Base-by-base conservation (phyloP, 106 monocot genomes). In the Alisma plantagoaquatica region DNA sequence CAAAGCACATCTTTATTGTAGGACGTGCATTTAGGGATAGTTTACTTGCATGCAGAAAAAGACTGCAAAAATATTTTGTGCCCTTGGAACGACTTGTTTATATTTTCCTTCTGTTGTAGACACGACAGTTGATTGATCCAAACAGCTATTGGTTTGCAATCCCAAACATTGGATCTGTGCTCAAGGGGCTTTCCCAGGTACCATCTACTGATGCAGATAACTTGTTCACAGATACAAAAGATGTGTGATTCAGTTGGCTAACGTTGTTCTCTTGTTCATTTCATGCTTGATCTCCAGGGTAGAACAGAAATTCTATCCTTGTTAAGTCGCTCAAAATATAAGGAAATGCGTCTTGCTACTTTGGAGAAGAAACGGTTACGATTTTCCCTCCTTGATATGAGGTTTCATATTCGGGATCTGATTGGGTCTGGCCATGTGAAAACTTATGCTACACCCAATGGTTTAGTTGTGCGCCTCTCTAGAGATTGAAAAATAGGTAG, bases 101-200 rank as follows among this genome's bases (percentile, higher is more conserved):
- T 6, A 7, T 38, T 38, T 38, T 38, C 35, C 14, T 38, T 38
- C 14, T 38, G 35, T 14, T 80, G 66, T 56, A 93, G 93, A 94
- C 67, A 29, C 87, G 80, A 44, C 93, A 94, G 57, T 56, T 94
- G 56, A 83, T 87, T 81, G 87, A 94, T 72, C 77, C 86, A 58
- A 83, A 87, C 43, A 69, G 72, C 66, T 94, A 94, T 43, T 94
- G 93, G 87, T 94, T 87, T 67, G 55, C 80, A 31, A 94, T 94
- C 70, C 93, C 93, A 69, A 80, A 71, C 56, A 80, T 94, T 54
- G 93, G 93, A 6, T 61, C 73, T 24, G 69, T 83, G 48, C 71
- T 87, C 47, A 94, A 94, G 59, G 80, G 72, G 43, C 73, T 94
- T 18, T 77, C 83, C 35, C 93, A 94, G 87, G 93, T 93, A 77